Conservation (phyloP, 257 asterid species). For the Solanum dulcamara region DNA sequence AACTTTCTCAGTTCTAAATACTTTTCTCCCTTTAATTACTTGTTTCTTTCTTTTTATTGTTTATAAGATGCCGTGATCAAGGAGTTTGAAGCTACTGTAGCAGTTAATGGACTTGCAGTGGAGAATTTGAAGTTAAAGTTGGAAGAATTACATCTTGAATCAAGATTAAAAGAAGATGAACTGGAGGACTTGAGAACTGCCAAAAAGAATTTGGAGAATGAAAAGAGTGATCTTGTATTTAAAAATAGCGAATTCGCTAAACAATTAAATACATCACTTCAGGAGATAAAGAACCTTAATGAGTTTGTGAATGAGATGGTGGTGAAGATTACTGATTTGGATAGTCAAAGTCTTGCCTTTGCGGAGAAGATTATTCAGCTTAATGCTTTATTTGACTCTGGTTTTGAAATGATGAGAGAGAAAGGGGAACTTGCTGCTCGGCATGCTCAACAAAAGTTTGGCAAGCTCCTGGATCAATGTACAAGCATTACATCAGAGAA, state of each 20-base stretch:
- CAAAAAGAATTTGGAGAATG: slow-evolving; percentile 52
- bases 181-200: slow-evolving; percentile 32
- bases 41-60: background rate
- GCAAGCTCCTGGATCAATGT: slow-evolving; percentile 39
- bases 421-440: slow-evolving; percentile 56
- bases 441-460: slow-evolving; percentile 57
- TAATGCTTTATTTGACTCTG: slow-evolving; percentile 48
- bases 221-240: slow-evolving; percentile 38
- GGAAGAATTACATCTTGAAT: slow-evolving; percentile 50
- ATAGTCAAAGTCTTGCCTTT: slow-evolving; percentile 57
- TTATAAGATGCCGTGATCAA: slow-evolving; percentile 48
- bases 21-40: background rate
- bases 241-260: slow-evolving; percentile 39
- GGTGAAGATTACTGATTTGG: slow-evolving; percentile 51
- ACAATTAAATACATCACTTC: slow-evolving; percentile 43
- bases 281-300: slow-evolving; percentile 57
- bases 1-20: slow-evolving; percentile 4
- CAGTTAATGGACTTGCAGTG: slow-evolving; percentile 34
- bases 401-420: slow-evolving; percentile 52
- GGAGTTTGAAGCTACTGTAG: slow-evolving; percentile 49
- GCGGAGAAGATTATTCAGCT: slow-evolving; percentile 55
- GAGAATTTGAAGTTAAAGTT: slow-evolving; percentile 53
- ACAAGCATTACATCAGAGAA: slow-evolving; percentile 44
- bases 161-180: slow-evolving; percentile 52
- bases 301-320: slow-evolving; percentile 54